Evolutionary conservation across 352 stramenopile species (phyloP).

Genomic region (Peronosclerospora sorghi): DNA sequence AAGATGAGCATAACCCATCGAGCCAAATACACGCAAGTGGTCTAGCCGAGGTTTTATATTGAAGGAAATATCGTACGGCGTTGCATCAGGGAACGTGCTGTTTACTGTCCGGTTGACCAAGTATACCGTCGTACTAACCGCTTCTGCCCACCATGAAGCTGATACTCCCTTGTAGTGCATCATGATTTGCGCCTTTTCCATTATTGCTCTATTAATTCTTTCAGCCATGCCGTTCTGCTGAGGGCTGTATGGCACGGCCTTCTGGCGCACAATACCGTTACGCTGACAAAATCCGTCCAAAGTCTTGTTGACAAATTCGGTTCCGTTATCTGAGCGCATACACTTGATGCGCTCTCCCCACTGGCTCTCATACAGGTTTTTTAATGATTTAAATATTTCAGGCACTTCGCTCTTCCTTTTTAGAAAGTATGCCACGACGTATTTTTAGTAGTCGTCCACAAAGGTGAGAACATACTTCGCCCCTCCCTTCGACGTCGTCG

Average conservation of each 20-base stretch:
- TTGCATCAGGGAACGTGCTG: not conserved
- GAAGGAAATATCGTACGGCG: constrained; percentile 16
- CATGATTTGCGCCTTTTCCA: constrained; percentile 11
- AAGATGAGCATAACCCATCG: constrained; percentile 11
- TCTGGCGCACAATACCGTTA: constrained; percentile 6
- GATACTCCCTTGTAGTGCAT: constrained; percentile 15
- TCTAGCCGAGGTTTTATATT: constrained; percentile 5
- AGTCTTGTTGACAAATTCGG: constrained; percentile 13
- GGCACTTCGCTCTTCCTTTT: constrained; percentile 11
- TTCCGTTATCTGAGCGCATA: constrained; percentile 19
- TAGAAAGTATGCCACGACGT: constrained; percentile 8
- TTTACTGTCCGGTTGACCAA: constrained; percentile 1
- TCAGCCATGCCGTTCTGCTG: constrained; percentile 12
- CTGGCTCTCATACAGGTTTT: constrained; percentile 11
- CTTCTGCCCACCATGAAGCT: constrained; percentile 20
- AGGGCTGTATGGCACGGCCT: constrained; percentile 1
- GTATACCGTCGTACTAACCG: constrained; percentile 18
- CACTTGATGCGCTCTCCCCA: constrained; percentile 5
- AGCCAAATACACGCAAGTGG: constrained; percentile 19
- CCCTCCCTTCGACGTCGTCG: not conserved
- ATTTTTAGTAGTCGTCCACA: constrained; percentile 8
- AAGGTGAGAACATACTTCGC: not conserved
- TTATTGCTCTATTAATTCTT: constrained; percentile 1
- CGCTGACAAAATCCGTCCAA: not conserved
- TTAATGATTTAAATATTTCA: constrained; percentile 6